phyloP scores from a whole-genome alignment of 768 basidiomycete genomes.

The Pisolithus albus region DNA sequence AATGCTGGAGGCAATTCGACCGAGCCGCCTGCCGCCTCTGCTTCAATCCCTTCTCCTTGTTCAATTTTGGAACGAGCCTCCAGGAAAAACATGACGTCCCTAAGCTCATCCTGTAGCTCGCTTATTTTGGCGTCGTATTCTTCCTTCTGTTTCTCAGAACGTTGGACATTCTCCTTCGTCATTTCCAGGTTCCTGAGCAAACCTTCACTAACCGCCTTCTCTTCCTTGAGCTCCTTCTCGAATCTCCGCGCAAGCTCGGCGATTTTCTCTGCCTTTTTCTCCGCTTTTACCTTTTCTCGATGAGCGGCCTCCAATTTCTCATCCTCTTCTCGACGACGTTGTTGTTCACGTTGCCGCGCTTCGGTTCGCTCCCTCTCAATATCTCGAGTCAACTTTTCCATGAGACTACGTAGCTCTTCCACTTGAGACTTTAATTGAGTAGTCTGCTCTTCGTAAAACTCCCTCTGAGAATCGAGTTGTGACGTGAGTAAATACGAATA shows the following conservation, averaged over 20 bases:
- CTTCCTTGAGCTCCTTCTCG: conserved; percentile 73
- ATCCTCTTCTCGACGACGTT: conserved; percentile 39
- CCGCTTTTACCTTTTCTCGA: conserved; percentile 57
- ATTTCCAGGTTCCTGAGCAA: conserved; percentile 65
- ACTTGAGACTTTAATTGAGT: conserved; percentile 49
- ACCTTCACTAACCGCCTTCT: conserved; percentile 73
- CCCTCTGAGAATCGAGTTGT: conserved; percentile 87
- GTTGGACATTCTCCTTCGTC: conserved; percentile 51
- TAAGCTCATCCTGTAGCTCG: conserved; percentile 82
- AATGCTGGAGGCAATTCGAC: conserved; percentile 41
- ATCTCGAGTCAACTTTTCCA: conserved; percentile 45
- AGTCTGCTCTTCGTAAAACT: conserved; percentile 79
- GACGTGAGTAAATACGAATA: conserved; percentile 90
- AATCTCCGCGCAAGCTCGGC: conserved; percentile 55
- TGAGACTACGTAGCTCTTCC: conserved; percentile 40
- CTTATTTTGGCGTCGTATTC: conserved; percentile 48
- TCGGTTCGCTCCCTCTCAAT: conserved; percentile 42
- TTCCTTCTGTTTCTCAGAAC: conserved; percentile 48
- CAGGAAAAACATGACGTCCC: conserved; percentile 92
- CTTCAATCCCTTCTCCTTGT: conserved; percentile 56
- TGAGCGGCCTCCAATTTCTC: conserved; percentile 36
- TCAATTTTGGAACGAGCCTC: conserved; percentile 83
- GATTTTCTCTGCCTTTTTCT: conserved; percentile 56
- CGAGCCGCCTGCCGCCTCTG: conserved; percentile 72
- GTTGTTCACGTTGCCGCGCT: conserved; percentile 36